Evolutionary conservation across 768 basidiomycete genomes (phyloP).

Genomic region (Podaxis mareebaensis): DNA sequence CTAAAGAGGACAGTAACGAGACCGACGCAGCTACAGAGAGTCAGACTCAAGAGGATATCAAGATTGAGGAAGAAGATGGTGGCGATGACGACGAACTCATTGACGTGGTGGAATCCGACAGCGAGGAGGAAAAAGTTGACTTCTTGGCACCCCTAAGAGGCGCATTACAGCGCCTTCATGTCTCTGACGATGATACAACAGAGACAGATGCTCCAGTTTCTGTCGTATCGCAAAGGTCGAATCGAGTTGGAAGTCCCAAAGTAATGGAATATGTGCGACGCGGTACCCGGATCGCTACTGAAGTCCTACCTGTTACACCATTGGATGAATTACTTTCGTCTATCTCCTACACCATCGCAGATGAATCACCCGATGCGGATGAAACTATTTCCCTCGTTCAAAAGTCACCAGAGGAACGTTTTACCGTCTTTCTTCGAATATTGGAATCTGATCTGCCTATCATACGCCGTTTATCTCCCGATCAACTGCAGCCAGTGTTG

Average conservation of each 20-base stretch:
- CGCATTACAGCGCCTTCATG: constrained; percentile 59
- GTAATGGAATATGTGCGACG: constrained; percentile 67
- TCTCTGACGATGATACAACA: constrained; percentile 33
- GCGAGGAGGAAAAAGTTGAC: constrained; percentile 53
- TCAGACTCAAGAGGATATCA: constrained; percentile 16
- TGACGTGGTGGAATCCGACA: constrained; percentile 66
- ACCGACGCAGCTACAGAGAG: constrained; percentile 1
- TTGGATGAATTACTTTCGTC: constrained; percentile 49
- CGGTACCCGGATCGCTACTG: constrained; percentile 63
- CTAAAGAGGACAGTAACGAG: neutral
- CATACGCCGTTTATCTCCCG: constrained; percentile 46
- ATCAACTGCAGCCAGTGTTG: constrained; percentile 51
- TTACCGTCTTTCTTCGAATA: constrained; percentile 55
- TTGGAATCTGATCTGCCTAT: constrained; percentile 53
- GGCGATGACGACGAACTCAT: constrained; percentile 62
- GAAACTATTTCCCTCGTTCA: constrained; percentile 44
- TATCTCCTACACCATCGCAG: constrained; percentile 22
- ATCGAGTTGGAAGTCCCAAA: constrained; percentile 23
- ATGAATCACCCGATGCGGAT: constrained; percentile 32
- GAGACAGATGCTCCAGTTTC: constrained; percentile 33
- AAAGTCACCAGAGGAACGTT: constrained; percentile 48
- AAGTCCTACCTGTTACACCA: constrained; percentile 53
- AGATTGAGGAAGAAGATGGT: constrained; percentile 28
- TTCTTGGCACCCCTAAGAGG: constrained; percentile 70
- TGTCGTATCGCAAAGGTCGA: constrained; percentile 32